These are phyloP conservation scores for Guyanaporus albipodus DNA, from an alignment of 768 basidiomycete genomes.

Conservation along the genomic window DNA sequence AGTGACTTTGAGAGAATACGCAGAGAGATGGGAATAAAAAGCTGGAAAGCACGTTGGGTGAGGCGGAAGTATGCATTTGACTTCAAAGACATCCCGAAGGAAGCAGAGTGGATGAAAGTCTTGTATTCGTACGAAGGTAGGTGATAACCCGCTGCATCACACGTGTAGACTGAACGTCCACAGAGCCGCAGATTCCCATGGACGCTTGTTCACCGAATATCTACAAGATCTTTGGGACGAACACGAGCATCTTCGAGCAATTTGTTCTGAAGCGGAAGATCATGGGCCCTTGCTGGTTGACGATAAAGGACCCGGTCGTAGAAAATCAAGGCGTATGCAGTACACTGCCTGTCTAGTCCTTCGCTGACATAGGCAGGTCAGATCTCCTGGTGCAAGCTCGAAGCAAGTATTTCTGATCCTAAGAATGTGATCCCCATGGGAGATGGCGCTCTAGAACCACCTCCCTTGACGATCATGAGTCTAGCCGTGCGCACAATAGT, in stretches of 20 bases:
- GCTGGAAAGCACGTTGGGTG: slow-evolving; percentile 81
- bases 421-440: slow-evolving; percentile 84
- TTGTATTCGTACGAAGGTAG: slow-evolving; percentile 85
- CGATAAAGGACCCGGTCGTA: slow-evolving; percentile 70
- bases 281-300: slow-evolving; percentile 98
- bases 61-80: slow-evolving; percentile 92
- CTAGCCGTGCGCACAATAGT: slow-evolving; percentile 85
- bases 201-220: slow-evolving; percentile 81
- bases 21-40: slow-evolving; percentile 64
- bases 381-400: slow-evolving; percentile 97
- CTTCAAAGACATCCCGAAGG: slow-evolving; percentile 64
- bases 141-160: slow-evolving; percentile 16
- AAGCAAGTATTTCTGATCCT: slow-evolving; percentile 77
- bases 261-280: slow-evolving; percentile 95
- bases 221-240: slow-evolving; percentile 84
- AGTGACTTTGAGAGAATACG: slow-evolving; percentile 80
- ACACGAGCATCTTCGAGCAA: slow-evolving; percentile 88
- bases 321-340: slow-evolving; percentile 73
- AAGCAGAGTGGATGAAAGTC: slow-evolving; percentile 91
- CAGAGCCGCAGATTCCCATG: slow-evolving; percentile 52
- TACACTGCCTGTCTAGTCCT: not conserved
- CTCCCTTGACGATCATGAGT: slow-evolving; percentile 89
- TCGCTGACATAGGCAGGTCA: slow-evolving; percentile 28
- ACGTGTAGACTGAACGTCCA: not conserved
- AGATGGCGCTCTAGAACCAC: slow-evolving; percentile 72